These are phyloP conservation scores for Blastobotrys niveus DNA, from an alignment of 1,139 yeast genomes.

Conservation along the genomic window DNA sequence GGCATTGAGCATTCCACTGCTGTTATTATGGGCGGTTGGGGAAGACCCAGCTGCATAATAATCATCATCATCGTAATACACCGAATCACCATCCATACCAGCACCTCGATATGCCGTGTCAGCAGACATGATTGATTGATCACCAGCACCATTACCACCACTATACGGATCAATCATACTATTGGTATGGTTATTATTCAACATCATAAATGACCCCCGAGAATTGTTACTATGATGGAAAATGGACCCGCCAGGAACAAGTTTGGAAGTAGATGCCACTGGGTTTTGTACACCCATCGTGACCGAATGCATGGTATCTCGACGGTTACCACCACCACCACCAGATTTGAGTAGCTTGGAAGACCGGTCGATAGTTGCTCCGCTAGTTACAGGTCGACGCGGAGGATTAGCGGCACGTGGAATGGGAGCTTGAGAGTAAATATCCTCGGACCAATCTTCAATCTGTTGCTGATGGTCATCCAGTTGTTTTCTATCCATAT, in stretches of 20 bases:
- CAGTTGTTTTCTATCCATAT: conserved; percentile 49
- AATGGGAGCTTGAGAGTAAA: conserved; percentile 50
- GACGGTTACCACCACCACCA: conserved; percentile 11
- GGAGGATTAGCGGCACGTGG: conserved; percentile 29
- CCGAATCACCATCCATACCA: conserved; percentile 14
- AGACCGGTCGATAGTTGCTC: conserved; percentile 21
- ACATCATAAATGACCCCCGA: conserved; percentile 27
- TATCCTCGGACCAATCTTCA: conserved; percentile 71
- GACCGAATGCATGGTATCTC: conserved; percentile 24
- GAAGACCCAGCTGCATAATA: not conserved
- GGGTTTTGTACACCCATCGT: conserved; percentile 38
- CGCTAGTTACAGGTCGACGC: too few relatives aligned
- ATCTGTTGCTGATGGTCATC: conserved; percentile 54
- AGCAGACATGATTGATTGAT: conserved; percentile 22
- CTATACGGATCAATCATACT: conserved; percentile 17
- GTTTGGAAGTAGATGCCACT: conserved; percentile 31
- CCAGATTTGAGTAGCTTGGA: conserved; percentile 25
- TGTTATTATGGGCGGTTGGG: conserved; percentile 13
- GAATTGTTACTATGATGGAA: conserved; percentile 27
- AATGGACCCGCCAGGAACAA: conserved; percentile 33
- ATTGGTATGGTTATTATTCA: conserved; percentile 10
- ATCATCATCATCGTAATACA: conserved; percentile 18
- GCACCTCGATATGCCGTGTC: conserved; percentile 30
- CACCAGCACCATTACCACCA: conserved; percentile 9
- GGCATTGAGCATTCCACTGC: conserved; percentile 16